Percentiles rank a stretch among this genome's conserved stretches.
These are phyloP conservation scores for Graphilbum fragrans DNA, from an alignment of 2,329 filamentous ascomycete species.

Conservation along the genomic window DNA sequence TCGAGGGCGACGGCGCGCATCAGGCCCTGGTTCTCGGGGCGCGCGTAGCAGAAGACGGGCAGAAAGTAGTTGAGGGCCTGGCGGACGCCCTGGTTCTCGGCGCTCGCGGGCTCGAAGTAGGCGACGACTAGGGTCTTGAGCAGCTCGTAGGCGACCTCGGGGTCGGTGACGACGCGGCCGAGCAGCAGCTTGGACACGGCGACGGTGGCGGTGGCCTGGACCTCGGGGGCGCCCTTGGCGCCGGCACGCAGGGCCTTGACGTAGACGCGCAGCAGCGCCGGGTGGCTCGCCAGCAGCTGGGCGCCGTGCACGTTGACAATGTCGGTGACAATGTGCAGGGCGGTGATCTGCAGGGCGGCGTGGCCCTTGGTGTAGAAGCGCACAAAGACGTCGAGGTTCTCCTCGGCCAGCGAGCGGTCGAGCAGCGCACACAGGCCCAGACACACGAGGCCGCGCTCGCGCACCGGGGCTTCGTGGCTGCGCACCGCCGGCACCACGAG, in stretches of 20 bases:
- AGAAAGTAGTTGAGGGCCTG: slow-evolving; percentile 90
- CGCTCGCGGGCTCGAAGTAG: slow-evolving; percentile 81
- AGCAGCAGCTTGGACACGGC: slow-evolving; percentile 81
- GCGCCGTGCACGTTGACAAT: slow-evolving; percentile 82
- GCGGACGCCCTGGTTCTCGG: slow-evolving; percentile 66
- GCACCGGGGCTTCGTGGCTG: slow-evolving; percentile 82
- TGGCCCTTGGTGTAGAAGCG: slow-evolving; percentile 94
- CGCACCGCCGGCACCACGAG: slow-evolving; percentile 90
- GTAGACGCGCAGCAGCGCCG: slow-evolving; percentile 73
- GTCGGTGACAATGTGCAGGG: slow-evolving; percentile 84
- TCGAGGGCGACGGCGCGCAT: slow-evolving; percentile 66
- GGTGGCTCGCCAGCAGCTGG: slow-evolving; percentile 55
- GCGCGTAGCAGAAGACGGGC: slow-evolving; percentile 84
- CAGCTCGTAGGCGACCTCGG: slow-evolving; percentile 56
- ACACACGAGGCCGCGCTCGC: slow-evolving; percentile 81
- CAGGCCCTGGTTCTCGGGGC: slow-evolving; percentile 67
- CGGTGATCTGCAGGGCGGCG: slow-evolving; percentile 76
- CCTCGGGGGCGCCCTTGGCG: slow-evolving; percentile 50
- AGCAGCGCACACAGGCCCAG: slow-evolving; percentile 84
- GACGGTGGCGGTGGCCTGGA: slow-evolving; percentile 70
- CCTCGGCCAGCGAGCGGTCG: slow-evolving; percentile 80
- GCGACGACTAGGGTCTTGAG: slow-evolving; percentile 72
- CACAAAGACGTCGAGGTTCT: slow-evolving; percentile 86
- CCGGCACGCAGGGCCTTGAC: slow-evolving; percentile 67
- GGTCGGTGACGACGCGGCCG: slow-evolving; percentile 62